These are phyloP conservation scores for Coprinopsis sp. DNA, from an alignment of 768 basidiomycete species.

Conservation along the genomic window DNA sequence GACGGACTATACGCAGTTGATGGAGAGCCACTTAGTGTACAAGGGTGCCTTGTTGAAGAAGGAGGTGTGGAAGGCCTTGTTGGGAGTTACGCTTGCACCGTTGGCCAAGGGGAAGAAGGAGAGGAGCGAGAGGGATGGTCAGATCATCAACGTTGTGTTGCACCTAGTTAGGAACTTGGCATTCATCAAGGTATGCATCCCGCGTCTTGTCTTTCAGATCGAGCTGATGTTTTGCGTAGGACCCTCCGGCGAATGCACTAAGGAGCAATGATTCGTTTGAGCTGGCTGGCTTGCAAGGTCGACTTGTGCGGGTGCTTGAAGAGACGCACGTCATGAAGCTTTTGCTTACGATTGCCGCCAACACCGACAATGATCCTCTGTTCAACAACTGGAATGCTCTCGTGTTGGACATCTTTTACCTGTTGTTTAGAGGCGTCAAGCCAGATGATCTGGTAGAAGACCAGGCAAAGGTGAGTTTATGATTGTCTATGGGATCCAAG, in stretches of 20 bases:
- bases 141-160: conserved; percentile 83
- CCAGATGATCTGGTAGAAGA: conserved; percentile 54
- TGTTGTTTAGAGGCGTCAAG: conserved; percentile 77
- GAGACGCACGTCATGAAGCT: conserved; percentile 73
- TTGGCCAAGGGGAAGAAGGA: conserved; percentile 67
- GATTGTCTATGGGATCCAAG: conserved; percentile 7
- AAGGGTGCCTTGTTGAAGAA: conserved; percentile 74
- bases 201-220: too few species aligned
- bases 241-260: conserved; percentile 67
- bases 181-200: conserved; percentile 88
- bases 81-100: conserved; percentile 73
- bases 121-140: conserved; percentile 72
- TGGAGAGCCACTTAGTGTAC: conserved; percentile 81
- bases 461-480: conserved; percentile 55
- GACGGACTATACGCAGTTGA: conserved; percentile 84
- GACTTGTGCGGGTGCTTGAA: conserved; percentile 64
- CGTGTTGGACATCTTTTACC: conserved; percentile 88
- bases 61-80: conserved; percentile 64
- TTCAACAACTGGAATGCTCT: conserved; percentile 86
- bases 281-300: conserved; percentile 71
- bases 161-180: conserved; percentile 92
- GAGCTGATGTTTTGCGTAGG: too few species aligned
- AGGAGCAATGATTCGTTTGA: conserved; percentile 77
- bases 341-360: conserved; percentile 81
- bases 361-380: conserved; percentile 67